Percentiles rank a stretch among this genome's conserved stretches.
Conservation (phyloP, 306 rosid genomes). For the Castanospermum australe region DNA sequence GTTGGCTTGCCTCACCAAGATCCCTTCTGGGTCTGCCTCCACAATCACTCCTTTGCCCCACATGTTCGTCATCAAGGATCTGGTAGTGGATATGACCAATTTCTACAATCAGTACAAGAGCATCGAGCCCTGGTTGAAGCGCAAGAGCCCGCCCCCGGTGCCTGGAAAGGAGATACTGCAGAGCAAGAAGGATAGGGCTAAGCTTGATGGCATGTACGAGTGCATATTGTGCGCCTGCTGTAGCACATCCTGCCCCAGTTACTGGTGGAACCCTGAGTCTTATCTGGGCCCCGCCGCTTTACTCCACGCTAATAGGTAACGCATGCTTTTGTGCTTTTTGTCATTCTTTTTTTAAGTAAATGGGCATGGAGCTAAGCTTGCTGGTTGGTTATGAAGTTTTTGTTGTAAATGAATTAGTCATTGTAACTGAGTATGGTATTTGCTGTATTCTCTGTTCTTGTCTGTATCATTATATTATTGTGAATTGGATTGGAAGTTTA, state of each 20-base stretch:
- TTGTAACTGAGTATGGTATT: background rate
- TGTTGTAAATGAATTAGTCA: background rate
- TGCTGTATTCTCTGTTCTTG: background rate
- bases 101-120: constrained; percentile 98
- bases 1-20: constrained; percentile 88
- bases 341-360: too few species aligned
- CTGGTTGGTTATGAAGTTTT: background rate
- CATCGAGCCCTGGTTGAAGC: constrained; percentile 95
- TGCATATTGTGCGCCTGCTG: constrained; percentile 96
- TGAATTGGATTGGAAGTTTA: background rate
- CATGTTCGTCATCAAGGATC: constrained; percentile 90
- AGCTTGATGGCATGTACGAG: constrained; percentile 98
- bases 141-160: constrained; percentile 64
- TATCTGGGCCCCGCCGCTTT: constrained; percentile 96
- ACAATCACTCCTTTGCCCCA: constrained; percentile 86
- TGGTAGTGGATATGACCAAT: constrained; percentile 96
- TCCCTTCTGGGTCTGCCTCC: constrained; percentile 35
- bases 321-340: background rate
- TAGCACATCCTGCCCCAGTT: constrained; percentile 98
- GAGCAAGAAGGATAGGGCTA: constrained; percentile 84
- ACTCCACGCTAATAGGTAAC: constrained; percentile 95
- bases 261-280: constrained; percentile 99
- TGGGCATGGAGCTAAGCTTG: background rate
- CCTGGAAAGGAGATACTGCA: constrained; percentile 78
- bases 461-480: background rate